Conservation (phyloP, 2,329 filamentous ascomycete genomes). For the Colletotrichum cuscutae region DNA sequence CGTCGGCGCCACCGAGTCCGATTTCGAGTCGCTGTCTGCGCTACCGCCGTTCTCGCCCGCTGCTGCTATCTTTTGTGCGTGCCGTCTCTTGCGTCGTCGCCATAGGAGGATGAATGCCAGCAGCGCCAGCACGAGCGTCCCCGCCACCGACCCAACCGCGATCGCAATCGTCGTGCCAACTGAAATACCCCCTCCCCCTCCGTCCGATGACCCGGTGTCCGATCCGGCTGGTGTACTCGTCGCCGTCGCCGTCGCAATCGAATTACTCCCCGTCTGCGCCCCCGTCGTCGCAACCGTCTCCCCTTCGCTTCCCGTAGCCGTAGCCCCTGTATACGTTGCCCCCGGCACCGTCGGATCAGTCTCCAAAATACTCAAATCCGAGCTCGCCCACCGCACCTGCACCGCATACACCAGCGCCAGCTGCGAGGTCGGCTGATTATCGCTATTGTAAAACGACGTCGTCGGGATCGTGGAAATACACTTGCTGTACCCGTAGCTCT, state of each 20-base stretch:
- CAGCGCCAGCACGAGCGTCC: conserved; percentile 15
- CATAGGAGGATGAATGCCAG: conserved; percentile 18
- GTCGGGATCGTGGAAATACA: conserved; percentile 33
- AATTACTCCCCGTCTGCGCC: not conserved
- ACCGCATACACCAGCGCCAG: conserved; percentile 34
- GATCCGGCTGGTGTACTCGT: not conserved
- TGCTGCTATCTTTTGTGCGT: not conserved
- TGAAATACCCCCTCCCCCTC: not conserved
- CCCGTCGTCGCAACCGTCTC: not conserved
- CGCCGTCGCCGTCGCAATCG: not conserved
- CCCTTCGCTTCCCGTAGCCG: not conserved
- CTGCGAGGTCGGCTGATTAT: conserved; percentile 6
- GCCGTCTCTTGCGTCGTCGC: conserved; percentile 7
- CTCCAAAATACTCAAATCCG: conserved; percentile 34
- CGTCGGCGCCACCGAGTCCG: conserved; percentile 1
- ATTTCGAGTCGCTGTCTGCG: not conserved
- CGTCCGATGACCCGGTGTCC: not conserved
- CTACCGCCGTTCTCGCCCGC: not conserved
- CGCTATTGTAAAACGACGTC: conserved; percentile 5
- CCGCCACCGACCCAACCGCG: conserved; percentile 22
- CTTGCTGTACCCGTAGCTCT: conserved; percentile 28
- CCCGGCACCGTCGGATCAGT: conserved; percentile 38
- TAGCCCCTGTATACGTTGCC: conserved; percentile 22
- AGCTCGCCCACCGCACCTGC: conserved; percentile 37
- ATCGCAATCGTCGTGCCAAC: conserved; percentile 24